A percentile compares a stretch with the other conserved stretches of the same genome.
Evolutionary conservation across 805 yeast genomes (phyloP).

Genomic region (Lachancea waltii): DNA sequence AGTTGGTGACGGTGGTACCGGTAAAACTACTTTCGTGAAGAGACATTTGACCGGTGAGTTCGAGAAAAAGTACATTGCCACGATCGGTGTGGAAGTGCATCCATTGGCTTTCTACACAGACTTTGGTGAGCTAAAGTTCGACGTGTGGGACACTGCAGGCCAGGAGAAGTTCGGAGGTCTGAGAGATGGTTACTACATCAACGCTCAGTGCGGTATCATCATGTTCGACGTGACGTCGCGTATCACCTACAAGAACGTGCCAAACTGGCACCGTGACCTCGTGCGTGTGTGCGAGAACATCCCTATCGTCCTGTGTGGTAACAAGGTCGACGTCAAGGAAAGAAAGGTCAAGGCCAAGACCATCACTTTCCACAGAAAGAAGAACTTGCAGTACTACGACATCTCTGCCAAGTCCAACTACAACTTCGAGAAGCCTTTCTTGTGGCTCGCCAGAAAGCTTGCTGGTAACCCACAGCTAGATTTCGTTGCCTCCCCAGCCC

Average conservation of each 20-base stretch:
- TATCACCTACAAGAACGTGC: slow-evolving; percentile 98
- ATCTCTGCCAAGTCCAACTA: slow-evolving; percentile 99
- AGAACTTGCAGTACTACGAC: slow-evolving; percentile 98
- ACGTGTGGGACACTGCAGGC: slow-evolving; percentile 99
- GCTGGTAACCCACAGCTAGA: slow-evolving; percentile 97
- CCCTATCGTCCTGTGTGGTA: slow-evolving; percentile 98
- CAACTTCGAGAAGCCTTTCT: slow-evolving; percentile 99
- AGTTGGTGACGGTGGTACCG: slow-evolving; percentile 99
- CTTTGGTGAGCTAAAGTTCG: slow-evolving; percentile 97
- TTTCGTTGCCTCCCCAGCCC: slow-evolving; percentile 98
- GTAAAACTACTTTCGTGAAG: slow-evolving; percentile 99
- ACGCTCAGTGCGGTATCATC: slow-evolving; percentile 99
- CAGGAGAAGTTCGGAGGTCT: slow-evolving; percentile 99
- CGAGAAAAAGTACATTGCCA: slow-evolving; percentile 97
- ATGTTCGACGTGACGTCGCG: slow-evolving; percentile 99
- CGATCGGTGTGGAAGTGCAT: slow-evolving; percentile 99
- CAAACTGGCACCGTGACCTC: slow-evolving; percentile 99
- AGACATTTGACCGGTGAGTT: slow-evolving; percentile 99
- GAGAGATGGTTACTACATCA: slow-evolving; percentile 99
- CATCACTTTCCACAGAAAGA: slow-evolving; percentile 99
- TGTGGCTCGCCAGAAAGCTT: slow-evolving; percentile 99
- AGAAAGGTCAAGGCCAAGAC: slow-evolving; percentile 99
- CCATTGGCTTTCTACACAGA: slow-evolving; percentile 97
- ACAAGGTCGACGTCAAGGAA: slow-evolving; percentile 99
- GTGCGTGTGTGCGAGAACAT: slow-evolving; percentile 99